phyloP scores from a whole-genome alignment of 306 rosid genomes.

The Hippophae tibetana region DNA sequence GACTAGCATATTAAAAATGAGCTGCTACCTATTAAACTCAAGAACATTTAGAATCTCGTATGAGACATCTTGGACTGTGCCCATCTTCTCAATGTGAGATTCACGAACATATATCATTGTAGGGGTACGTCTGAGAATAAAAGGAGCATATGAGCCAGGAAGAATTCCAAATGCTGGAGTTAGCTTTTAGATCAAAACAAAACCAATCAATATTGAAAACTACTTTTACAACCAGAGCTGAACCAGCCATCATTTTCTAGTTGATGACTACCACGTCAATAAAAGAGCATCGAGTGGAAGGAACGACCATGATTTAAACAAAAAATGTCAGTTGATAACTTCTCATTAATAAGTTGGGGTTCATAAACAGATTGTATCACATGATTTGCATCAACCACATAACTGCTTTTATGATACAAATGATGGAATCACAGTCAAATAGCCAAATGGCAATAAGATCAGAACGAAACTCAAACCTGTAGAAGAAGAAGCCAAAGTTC shows the following conservation, averaged over 20 bases:
- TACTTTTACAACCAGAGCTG: not conserved
- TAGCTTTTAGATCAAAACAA: not conserved
- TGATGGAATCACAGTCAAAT: not conserved
- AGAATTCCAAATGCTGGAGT: slow-evolving; percentile 2
- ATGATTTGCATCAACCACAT: not conserved
- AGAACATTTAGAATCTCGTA: slow-evolving; percentile 92
- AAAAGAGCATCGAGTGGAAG: not conserved
- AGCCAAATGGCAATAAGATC: slow-evolving; percentile 8
- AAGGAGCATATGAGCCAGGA: slow-evolving; percentile 8
- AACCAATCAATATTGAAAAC: not conserved
- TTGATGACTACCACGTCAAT: not conserved
- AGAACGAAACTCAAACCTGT: slow-evolving; percentile 50
- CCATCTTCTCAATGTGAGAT: slow-evolving; percentile 80
- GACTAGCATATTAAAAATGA: slow-evolving; percentile 3
- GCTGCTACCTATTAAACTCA: slow-evolving; percentile 78
- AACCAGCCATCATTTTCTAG: slow-evolving; percentile 2
- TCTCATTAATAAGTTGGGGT: not conserved
- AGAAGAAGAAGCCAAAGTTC: slow-evolving; percentile 93
- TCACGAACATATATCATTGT: slow-evolving; percentile 80
- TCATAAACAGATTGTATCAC: slow-evolving; percentile 6
- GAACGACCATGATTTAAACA: not conserved
- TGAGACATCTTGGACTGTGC: slow-evolving; percentile 56
- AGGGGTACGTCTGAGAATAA: slow-evolving; percentile 76
- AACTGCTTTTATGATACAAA: not conserved
- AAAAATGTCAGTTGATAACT: not conserved